Base-by-base conservation (phyloP, 345 rosid genomes). In the Murraya koenigii region DNA sequence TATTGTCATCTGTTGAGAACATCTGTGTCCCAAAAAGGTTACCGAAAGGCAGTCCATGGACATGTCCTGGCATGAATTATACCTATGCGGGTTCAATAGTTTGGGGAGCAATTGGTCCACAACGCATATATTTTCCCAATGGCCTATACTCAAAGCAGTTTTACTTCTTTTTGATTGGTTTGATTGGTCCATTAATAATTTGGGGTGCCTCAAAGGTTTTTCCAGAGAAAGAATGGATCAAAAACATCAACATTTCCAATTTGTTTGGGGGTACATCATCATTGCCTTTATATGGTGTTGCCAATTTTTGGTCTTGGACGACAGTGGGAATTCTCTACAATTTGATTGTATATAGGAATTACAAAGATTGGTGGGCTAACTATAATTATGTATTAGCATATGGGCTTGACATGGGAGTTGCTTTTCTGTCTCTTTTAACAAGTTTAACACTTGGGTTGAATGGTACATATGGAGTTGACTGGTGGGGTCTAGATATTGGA, bases 291-390 rank as follows among this genome's bases (percentile, higher is more conserved):
- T 28, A 7, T 20, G 58, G 78, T 23, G 33, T 63, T 3, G 63
- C 66, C 22, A 69, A 75, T 36, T 65, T 30, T 41, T 47, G 55
- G 26, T 47, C 71, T 17, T 66, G 62, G 62, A 56, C n/a, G 20
- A 19, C 3, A 13, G 72, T 75, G 20, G 62, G 78, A n/a, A 8
- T 75, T 35, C 13, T 75, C 26, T 75, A 41, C 70, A 63, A 75
- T 49, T 4, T 25, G 28, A 28, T 30, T n/a, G 20, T 64, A 4
- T 75, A 75, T 33, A 75, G 44, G 28, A 64, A 36, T 11, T 65
- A 76, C 49, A 76, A 55, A 67, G 55, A 44, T 15, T 76, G 79
- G 78, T 76, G 72, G 72, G 52, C 64, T 22, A 76, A 44, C 36
- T 67, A 66, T 30, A 66, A 20, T 67, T 66, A 76, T 38, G 33